Percentiles rank a stretch among this genome's conserved stretches.
These are phyloP conservation scores for Neurospora sp. DNA, from an alignment of 495 filamentous ascomycete genomes.

Conservation along the genomic window DNA sequence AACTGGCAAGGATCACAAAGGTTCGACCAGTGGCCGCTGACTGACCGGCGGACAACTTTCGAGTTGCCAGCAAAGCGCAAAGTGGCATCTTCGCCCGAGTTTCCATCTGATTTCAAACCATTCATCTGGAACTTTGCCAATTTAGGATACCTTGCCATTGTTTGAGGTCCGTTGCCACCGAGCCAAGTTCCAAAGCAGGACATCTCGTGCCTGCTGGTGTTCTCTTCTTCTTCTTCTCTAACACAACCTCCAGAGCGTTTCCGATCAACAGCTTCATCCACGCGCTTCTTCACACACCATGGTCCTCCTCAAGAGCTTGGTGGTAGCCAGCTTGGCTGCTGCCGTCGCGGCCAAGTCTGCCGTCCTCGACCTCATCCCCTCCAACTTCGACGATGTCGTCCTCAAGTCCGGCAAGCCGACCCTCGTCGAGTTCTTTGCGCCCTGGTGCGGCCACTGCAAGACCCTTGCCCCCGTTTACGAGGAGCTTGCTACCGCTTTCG, in stretches of 20 bases:
- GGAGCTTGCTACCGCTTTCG: constrained; percentile 69
- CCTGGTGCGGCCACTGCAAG: constrained; percentile 99
- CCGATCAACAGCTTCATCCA: not conserved
- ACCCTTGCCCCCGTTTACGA: constrained; percentile 90
- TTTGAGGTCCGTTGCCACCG: not conserved
- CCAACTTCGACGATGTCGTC: constrained; percentile 83
- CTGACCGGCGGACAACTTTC: not conserved
- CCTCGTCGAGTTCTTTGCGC: constrained; percentile 96
- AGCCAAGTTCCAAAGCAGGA: not conserved
- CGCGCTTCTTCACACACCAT: constrained; percentile 16
- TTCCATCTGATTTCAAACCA: constrained; percentile 20
- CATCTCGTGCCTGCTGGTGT: not conserved
- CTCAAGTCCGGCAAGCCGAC: constrained; percentile 89
- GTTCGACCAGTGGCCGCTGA: constrained; percentile 1
- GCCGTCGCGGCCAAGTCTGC: constrained; percentile 42
- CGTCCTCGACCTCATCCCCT: constrained; percentile 80
- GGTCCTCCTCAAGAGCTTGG: constrained; percentile 45
- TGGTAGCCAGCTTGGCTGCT: constrained; percentile 36
- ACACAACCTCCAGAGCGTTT: not conserved
- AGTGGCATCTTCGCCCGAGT: constrained; percentile 23
- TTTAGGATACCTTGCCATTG: not conserved
- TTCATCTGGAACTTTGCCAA: not conserved
- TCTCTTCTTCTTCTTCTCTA: not conserved
- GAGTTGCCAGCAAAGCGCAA: constrained; percentile 10
- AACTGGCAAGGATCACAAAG: constrained; percentile 2